Percentiles rank a stretch among this genome's conserved stretches.
Conservation (phyloP, 225 moss, liverwort and hornwort species). For the Lunularia cruciata region DNA sequence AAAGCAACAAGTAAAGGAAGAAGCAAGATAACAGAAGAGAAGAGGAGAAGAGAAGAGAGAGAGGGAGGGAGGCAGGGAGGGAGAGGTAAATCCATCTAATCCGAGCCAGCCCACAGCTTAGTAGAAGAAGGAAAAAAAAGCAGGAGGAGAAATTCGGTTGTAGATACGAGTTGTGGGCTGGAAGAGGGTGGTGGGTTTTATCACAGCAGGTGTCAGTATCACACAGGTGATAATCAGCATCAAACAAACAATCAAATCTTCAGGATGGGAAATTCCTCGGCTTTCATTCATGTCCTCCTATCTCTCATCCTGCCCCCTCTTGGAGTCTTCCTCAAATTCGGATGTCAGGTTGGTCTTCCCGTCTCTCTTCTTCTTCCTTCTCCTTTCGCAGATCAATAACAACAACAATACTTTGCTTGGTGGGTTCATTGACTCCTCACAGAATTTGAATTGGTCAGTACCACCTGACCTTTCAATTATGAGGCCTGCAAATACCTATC, state of each 20-base stretch:
- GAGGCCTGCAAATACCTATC: too few relatives aligned
- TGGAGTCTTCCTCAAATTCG: constrained; percentile 24
- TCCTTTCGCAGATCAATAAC: not conserved
- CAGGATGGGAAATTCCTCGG: constrained; percentile 17
- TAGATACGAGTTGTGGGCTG: not conserved
- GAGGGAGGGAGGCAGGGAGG: not conserved
- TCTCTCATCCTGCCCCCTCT: constrained; percentile 18
- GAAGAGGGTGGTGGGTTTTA: too few relatives aligned
- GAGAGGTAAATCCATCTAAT: too few relatives aligned
- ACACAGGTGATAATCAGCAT: not conserved
- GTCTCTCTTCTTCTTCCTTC: not conserved
- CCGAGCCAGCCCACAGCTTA: not conserved
- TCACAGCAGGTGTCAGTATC: too few relatives aligned
- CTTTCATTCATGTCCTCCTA: constrained; percentile 3
- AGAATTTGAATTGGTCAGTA: too few relatives aligned
- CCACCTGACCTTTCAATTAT: too few relatives aligned
- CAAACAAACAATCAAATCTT: too few relatives aligned
- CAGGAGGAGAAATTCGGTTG: too few relatives aligned
- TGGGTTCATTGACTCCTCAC: not conserved
- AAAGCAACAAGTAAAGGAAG: too few relatives aligned
- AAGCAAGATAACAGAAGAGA: too few relatives aligned
- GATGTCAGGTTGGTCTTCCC: constrained; percentile 8
- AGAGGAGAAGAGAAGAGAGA: too few relatives aligned
- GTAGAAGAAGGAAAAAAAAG: too few relatives aligned
- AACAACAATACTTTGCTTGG: not conserved